These are phyloP conservation scores for Penicillium sp. DNA, from an alignment of 2,329 filamentous ascomycete genomes.

Conservation along the genomic window DNA sequence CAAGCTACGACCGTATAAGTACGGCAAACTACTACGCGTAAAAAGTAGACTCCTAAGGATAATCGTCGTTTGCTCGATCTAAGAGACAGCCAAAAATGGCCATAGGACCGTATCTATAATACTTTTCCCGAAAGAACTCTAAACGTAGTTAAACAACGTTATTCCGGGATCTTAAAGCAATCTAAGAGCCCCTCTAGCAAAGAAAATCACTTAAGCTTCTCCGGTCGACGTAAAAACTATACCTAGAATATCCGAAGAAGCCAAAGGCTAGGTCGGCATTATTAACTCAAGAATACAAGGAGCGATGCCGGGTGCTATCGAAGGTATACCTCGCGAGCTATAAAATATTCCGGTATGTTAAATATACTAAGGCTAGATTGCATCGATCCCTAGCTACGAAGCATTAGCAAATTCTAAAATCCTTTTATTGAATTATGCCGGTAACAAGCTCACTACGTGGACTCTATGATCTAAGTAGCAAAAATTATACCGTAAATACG, in stretches of 20 bases:
- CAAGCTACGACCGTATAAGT: no score
- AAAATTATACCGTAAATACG: background rate
- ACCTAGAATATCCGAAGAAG: background rate
- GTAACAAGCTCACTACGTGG: background rate
- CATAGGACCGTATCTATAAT: no score
- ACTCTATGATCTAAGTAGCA: background rate
- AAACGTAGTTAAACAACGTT: background rate
- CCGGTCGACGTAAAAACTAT: background rate
- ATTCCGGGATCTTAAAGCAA: background rate
- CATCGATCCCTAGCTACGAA: background rate
- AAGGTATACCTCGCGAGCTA: background rate
- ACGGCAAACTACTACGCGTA: no score
- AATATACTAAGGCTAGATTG: background rate
- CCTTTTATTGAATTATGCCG: background rate
- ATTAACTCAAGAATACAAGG: background rate
- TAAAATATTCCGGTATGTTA: background rate
- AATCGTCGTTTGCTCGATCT: no score
- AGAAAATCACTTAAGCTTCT: background rate
- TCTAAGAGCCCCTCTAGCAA: background rate
- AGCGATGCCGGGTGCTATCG: background rate
- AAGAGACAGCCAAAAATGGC: no score
- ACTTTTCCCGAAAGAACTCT: background rate
- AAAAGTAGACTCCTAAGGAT: no score
- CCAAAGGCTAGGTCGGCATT: background rate
- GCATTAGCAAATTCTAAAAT: background rate